Percentiles rank a stretch among this genome's conserved stretches.
phyloP scores from a whole-genome alignment of 345 rosid species.

The Firmiana major region DNA sequence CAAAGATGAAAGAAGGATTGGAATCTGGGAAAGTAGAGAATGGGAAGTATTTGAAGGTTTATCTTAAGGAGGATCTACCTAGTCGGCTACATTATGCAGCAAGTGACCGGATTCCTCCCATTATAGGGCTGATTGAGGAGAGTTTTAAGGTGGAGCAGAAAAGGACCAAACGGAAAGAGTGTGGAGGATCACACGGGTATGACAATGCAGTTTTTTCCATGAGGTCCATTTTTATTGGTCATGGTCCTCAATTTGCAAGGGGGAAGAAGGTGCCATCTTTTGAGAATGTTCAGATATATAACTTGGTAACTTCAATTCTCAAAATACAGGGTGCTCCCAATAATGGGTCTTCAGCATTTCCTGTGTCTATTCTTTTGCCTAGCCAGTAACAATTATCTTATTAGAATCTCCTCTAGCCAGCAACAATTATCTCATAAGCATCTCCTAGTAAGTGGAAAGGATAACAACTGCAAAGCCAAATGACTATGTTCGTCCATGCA shows the following conservation, averaged over 20 bases:
- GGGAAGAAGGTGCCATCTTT: constrained; percentile 88
- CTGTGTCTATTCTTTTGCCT: constrained; percentile 47
- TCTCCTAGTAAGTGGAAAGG: neutral
- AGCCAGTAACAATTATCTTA: constrained; percentile 8
- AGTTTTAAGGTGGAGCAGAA: constrained; percentile 78
- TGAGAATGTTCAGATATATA: constrained; percentile 90
- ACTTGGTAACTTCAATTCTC: constrained; percentile 75
- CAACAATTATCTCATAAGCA: neutral
- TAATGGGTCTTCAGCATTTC: constrained; percentile 63
- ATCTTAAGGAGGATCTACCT: constrained; percentile 83
- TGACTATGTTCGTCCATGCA: neutral
- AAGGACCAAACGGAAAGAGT: constrained; percentile 49
- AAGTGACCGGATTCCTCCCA: constrained; percentile 75
- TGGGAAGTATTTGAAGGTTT: constrained; percentile 66
- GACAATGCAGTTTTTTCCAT: constrained; percentile 87
- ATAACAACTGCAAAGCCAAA: neutral
- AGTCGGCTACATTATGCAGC: constrained; percentile 64
- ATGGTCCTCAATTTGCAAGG: constrained; percentile 73
- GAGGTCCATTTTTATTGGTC: constrained; percentile 88
- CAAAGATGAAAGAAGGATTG: constrained; percentile 77
- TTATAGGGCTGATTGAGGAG: constrained; percentile 72
- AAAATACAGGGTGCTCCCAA: constrained; percentile 69
- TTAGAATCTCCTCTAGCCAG: constrained; percentile 9
- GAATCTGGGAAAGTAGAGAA: constrained; percentile 69
- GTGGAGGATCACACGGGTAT: constrained; percentile 94